Evolutionary conservation across 2,329 filamentous ascomycete genomes (phyloP), one percentile per base, ranked within the genome.

Genomic region (Aureobasidium sp.): DNA sequence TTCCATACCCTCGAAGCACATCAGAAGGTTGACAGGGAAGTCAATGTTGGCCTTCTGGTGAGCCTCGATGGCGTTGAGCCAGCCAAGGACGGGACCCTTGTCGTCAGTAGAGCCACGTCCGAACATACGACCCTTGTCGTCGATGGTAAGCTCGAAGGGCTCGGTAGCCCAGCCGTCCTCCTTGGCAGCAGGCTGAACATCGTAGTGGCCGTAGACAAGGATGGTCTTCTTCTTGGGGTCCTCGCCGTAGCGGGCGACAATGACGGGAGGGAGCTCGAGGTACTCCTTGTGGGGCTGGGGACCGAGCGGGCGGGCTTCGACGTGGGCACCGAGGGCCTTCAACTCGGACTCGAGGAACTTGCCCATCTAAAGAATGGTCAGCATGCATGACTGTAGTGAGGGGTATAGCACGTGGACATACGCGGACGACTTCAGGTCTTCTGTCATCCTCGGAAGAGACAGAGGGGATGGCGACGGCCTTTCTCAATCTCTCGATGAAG

Each of bases 1-100:
- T 79, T 99, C 94, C 94, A 99, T 99, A 53, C 94, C 94, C 82
- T 99, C 94, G 70, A 99, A 97, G 82, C 94, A 99, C 90, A 97
- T 97, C 67, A 99, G 85, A 67, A 99, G 82, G 79, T 99, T 99
- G 72, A 99, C 94, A 9, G 94, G 94, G 74, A 99, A 91, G 57
- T 97, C 93, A 49, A 97, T 81, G 62, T 90, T 90, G 39, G 92
- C 91, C 81, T 95, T 94, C 77, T 96, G 88, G 80, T 99, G 94
- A 45, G 94, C 92, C 78, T 99, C 92, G 67, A 99, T 97, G 68
- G 92, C 92, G 74, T 99, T 99, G 68, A 99, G 77, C 94, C 94
- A 99, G 69, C 94, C 94, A 62, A 99, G 81, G 29, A 99, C 93
- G 20, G 94, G 94, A 1, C 94, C 94, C 82, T 99, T 99, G 79